A percentile compares a stretch with the other conserved stretches of the same genome.
These are phyloP conservation scores for Hypholoma fasciculare DNA, from an alignment of 768 basidiomycete species.

Conservation along the genomic window DNA sequence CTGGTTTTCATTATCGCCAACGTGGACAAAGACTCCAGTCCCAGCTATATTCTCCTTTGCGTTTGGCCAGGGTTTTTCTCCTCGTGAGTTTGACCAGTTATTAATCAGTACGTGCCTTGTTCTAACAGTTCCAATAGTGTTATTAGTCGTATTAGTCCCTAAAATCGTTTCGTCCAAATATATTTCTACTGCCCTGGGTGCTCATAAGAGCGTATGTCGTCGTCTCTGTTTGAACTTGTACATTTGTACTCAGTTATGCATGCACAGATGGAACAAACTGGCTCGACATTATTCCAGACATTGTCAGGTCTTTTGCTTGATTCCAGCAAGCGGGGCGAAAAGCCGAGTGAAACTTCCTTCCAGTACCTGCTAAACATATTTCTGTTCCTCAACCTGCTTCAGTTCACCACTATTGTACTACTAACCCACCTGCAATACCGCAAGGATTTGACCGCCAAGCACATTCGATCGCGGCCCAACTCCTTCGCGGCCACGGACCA, in stretches of 20 bases:
- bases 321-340: conserved; percentile 27
- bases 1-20: conserved; percentile 67
- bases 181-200: conserved; percentile 75
- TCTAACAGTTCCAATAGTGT: conserved; percentile 40
- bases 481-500: neutral
- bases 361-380: conserved; percentile 61
- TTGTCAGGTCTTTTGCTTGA: conserved; percentile 72
- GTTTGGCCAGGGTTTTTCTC: conserved; percentile 71
- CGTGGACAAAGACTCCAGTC: conserved; percentile 53
- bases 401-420: conserved; percentile 50
- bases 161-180: conserved; percentile 69
- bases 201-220: conserved; percentile 70
- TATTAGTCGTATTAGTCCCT: conserved; percentile 75
- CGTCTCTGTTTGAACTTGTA: neutral
- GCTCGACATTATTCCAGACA: conserved; percentile 72
- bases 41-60: conserved; percentile 66
- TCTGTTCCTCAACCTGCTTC: conserved; percentile 54
- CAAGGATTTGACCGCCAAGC: conserved; percentile 25
- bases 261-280: conserved; percentile 69
- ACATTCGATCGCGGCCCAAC: neutral
- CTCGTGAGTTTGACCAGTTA: conserved; percentile 43
- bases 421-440: conserved; percentile 49
- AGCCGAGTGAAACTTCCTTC: conserved; percentile 31
- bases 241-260: neutral
- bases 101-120: neutral